Percentiles rank a stretch among this genome's conserved stretches.
Conservation (phyloP, 257 asterid species). For the Plantago elongata region DNA sequence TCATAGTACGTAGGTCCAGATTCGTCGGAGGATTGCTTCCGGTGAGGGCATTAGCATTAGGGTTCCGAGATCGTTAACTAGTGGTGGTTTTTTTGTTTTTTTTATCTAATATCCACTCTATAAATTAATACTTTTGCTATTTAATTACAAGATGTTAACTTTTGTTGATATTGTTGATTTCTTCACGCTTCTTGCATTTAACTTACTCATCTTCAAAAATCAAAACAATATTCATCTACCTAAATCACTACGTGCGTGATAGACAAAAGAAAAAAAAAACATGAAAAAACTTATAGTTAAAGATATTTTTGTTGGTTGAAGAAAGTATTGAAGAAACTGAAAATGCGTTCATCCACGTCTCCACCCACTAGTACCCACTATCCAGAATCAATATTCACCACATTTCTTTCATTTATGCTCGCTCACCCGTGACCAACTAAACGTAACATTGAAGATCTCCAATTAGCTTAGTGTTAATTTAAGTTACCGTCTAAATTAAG, state of each 20-base stretch:
- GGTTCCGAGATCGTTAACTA: too few species aligned
- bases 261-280: not conserved
- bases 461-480: too few species aligned
- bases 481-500: too few species aligned
- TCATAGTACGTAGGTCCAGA: too few species aligned
- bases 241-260: not conserved
- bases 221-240: not conserved
- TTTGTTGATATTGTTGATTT: not conserved
- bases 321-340: conserved; percentile 23
- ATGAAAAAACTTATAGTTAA: not conserved
- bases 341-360: conserved; percentile 25
- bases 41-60: too few species aligned
- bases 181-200: conserved; percentile 11
- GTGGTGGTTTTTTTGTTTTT: too few species aligned
- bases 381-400: conserved; percentile 9
- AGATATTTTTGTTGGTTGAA: conserved; percentile 29
- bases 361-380: conserved; percentile 38
- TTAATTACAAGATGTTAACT: not conserved
- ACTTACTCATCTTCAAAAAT: not conserved
- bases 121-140: too few species aligned
- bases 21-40: too few species aligned
- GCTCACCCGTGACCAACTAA: conserved; percentile 38
- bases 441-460: conserved; percentile 28
- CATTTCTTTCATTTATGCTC: conserved; percentile 15
- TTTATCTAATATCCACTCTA: too few species aligned